Percentiles rank a stretch among this genome's conserved stretches.
These are phyloP conservation scores for Saccharomycopsis fibuligera DNA, from an alignment of 805 yeast genomes.

Conservation along the genomic window DNA sequence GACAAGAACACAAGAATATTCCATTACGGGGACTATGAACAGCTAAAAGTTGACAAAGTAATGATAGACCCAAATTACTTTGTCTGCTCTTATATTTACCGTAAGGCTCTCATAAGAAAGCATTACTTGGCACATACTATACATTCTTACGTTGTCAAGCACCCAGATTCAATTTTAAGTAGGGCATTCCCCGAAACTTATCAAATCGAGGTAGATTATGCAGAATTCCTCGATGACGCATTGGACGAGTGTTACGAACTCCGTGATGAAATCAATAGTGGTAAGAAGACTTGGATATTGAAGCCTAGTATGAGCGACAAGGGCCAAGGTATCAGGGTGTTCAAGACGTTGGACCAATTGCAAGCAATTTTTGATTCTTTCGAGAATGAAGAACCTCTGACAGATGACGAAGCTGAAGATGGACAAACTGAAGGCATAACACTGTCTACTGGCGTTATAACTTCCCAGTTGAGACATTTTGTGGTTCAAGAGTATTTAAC, in stretches of 20 bases:
- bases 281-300: constrained; percentile 67
- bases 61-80: constrained; percentile 40
- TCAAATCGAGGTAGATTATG: constrained; percentile 85
- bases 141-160: constrained; percentile 64
- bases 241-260: constrained; percentile 89
- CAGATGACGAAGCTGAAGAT: constrained; percentile 41
- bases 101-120: constrained; percentile 88
- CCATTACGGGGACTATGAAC: constrained; percentile 89
- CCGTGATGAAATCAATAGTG: constrained; percentile 60
- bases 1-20: constrained; percentile 35
- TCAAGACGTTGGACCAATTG: constrained; percentile 69
- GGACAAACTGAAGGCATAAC: constrained; percentile 27
- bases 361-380: constrained; percentile 80
- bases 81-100: constrained; percentile 74
- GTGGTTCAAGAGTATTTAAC: constrained; percentile 77
- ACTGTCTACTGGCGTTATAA: constrained; percentile 54
- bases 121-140: constrained; percentile 84
- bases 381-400: constrained; percentile 67
- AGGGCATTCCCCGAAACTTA: constrained; percentile 67
- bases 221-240: constrained; percentile 91
- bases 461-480: constrained; percentile 86
- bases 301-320: constrained; percentile 97
- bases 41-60: constrained; percentile 66
- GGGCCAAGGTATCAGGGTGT: constrained; percentile 90
- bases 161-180: constrained; percentile 59